Base-by-base conservation (phyloP, 2,329 filamentous ascomycete species). In the Ambrosiella beaveri region DNA sequence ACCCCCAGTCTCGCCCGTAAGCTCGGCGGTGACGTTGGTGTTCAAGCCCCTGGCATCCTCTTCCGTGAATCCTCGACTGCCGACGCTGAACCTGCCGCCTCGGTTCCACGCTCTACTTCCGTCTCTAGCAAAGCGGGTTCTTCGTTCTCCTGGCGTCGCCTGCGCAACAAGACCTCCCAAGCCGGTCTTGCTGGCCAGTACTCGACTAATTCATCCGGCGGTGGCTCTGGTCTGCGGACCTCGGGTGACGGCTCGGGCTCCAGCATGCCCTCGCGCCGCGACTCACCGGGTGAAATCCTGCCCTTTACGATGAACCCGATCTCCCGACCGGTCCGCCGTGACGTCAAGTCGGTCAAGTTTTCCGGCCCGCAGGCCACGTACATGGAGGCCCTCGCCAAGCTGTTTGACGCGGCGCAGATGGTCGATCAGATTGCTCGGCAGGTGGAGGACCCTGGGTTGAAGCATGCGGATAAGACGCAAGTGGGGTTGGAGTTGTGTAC, bases 351-450 rank as follows among this genome's bases (percentile, higher is more conserved):
- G 58, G 75, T 86, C 56, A 77, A 81, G 61, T 95, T 91, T 64
- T 78, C 81, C 38, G 93, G 93, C 0, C 89, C 90, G 1, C 87
- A 96, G 69, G 83, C 86, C 35, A 80, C 84, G 63, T 98, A 98
- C 68, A 96, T 97, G 88, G 80, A 81, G 64, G 86, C 89, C 63
- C 75, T 98, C 66, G 91, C 90, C 64, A 82, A 85, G 64, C 73
- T 98, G 63, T 98, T 95, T 69, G 93, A 97, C 72, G 88, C 90
- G 63, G 91, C 84, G 57, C 93, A 97, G 72, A 80, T 90, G 59
- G 76, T 98, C 67, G 89, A 96, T 75, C 88, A 94, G 80, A 91
- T 97, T 69, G 88, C 90, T 57, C 86, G 91, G 63, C 91, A 96
- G 74, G 89, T 96, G 52, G 91, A 96, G 68, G 91, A 97, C 67